phyloP scores from a whole-genome alignment of 257 asterid species.

The Parsonsia alboflavescens region DNA sequence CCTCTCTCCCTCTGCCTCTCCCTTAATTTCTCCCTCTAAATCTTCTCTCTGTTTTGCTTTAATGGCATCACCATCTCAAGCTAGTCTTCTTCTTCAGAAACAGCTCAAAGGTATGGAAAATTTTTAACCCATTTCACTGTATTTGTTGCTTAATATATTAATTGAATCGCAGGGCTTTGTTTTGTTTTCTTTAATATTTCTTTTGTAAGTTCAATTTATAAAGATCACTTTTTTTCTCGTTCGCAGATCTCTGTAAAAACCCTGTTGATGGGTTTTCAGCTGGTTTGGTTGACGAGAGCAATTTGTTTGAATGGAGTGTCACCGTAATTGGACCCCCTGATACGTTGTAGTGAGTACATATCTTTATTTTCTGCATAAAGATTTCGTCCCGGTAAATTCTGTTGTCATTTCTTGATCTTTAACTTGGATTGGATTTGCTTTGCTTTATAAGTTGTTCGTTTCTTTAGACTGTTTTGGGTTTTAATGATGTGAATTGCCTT shows the following conservation, averaged over 20 bases:
- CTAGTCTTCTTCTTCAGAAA: conserved; percentile 85
- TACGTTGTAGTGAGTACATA: conserved; percentile 68
- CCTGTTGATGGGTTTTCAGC: conserved; percentile 99
- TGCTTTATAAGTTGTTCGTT: neutral
- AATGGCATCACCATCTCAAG: conserved; percentile 89
- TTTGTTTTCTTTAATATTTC: neutral
- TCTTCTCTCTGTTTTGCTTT: conserved; percentile 6
- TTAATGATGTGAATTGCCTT: conserved; percentile 7
- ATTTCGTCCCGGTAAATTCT: conserved; percentile 4
- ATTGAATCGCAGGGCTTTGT: conserved; percentile 18
- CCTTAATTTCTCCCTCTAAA: conserved; percentile 20
- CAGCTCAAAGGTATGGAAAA: conserved; percentile 73
- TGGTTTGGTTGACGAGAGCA: conserved; percentile 77
- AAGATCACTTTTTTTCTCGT: conserved; percentile 36
- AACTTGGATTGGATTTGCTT: neutral
- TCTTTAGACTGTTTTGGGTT: conserved; percentile 9
- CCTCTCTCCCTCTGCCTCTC: neutral
- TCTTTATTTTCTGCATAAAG: conserved; percentile 1
- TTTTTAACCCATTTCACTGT: neutral
- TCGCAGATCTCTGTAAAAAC: conserved; percentile 75
- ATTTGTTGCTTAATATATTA: conserved; percentile 20
- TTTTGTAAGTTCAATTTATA: neutral
- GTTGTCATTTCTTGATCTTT: neutral
- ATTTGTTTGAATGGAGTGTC: conserved; percentile 95
- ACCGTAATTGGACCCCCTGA: conserved; percentile 97